A percentile compares a stretch with the other conserved stretches of the same genome.
Evolutionary conservation across 2,329 filamentous ascomycete species (phyloP).

Genomic region (Bipolaris victoriae): DNA sequence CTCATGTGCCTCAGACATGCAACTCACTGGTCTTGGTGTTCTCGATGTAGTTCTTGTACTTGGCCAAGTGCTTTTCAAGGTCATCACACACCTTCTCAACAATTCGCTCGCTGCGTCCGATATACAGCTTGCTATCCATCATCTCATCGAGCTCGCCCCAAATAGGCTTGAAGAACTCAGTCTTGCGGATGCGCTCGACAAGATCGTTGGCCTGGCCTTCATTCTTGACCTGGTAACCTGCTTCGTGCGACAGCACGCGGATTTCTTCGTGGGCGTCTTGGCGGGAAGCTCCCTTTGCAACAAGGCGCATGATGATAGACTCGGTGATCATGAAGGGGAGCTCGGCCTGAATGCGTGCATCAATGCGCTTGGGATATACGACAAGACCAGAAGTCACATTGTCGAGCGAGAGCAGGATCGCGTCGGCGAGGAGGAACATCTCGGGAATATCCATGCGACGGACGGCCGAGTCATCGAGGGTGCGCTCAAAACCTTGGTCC

Average conservation of each 20-base stretch:
- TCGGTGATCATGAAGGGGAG: slow-evolving; percentile 85
- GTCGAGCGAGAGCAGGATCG: slow-evolving; percentile 70
- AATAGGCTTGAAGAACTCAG: slow-evolving; percentile 75
- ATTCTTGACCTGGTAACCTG: slow-evolving; percentile 71
- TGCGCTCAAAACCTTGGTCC: slow-evolving; percentile 79
- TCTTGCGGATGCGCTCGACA: slow-evolving; percentile 74
- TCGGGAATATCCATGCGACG: slow-evolving; percentile 61
- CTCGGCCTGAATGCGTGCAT: slow-evolving; percentile 70
- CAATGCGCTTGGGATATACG: slow-evolving; percentile 75
- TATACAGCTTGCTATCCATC: slow-evolving; percentile 67
- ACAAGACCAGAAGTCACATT: slow-evolving; percentile 77
- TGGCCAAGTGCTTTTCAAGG: slow-evolving; percentile 52
- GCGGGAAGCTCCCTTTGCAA: slow-evolving; percentile 71
- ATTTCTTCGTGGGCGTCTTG: slow-evolving; percentile 90
- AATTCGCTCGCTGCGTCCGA: slow-evolving; percentile 56
- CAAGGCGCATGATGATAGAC: slow-evolving; percentile 67
- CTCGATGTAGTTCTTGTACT: slow-evolving; percentile 57
- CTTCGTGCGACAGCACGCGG: slow-evolving; percentile 77
- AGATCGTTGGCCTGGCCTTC: slow-evolving; percentile 81
- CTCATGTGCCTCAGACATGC: slow-evolving; percentile 30
- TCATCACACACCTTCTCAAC: slow-evolving; percentile 33
- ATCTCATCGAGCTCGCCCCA: slow-evolving; percentile 71
- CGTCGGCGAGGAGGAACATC: slow-evolving; percentile 57
- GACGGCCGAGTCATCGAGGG: slow-evolving; percentile 78
- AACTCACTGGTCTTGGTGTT: slow-evolving; percentile 43